Base-by-base conservation (phyloP, 768 basidiomycete species). In the Hygrocybe punicea region DNA sequence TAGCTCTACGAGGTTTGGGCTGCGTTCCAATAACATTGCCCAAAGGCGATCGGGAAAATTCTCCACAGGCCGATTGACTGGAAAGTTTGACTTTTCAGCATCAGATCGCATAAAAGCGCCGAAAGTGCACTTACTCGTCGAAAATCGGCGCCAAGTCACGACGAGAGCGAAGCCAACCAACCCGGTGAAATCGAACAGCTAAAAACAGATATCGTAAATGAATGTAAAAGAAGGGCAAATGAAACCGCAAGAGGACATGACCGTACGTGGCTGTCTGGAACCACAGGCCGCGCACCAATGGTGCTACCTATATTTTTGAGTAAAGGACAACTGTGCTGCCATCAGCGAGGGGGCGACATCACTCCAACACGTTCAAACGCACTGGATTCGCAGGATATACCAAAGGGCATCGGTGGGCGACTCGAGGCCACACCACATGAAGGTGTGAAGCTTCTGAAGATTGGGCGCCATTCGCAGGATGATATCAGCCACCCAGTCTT, bases 401-500 rank as follows among this genome's bases (percentile, higher is more conserved):
- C 80, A 82, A 23, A 82, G 63, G 10, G 51, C 51, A 62, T 80
- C 46, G 4, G 17, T 40, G 3, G 81, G 79, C 57, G 79, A 63
- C 65, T 82, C 81, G 16, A 76, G 65, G 19, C 79, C 81, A 63
- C 80, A 79, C 81, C 81, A 82, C 57, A 81, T 78, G 61, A 82
- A 80, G 0, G 76, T 76, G 24, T 74, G 69, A 61, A 82, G 60
- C 42, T 58, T 50, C n/a, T 48, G 66, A 49, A 80, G 62, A 44
- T 62, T 58, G 17, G 56, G 61, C 5, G 77, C 74, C 9, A 80
- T 66, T 2, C 55, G 35, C 17, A 63, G 62, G 8, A 81, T 73
- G 63, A 62, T 71, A 3, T 61, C 49, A 14, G 71, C 74, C 0
- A 82, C 76, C 76, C 76, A 75, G 0, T 49, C 64, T 58, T 81